Percentiles rank a stretch among this genome's conserved stretches.
These are phyloP conservation scores for Cytospora piceicola DNA, from an alignment of 2,329 filamentous ascomycete genomes.

Conservation along the genomic window DNA sequence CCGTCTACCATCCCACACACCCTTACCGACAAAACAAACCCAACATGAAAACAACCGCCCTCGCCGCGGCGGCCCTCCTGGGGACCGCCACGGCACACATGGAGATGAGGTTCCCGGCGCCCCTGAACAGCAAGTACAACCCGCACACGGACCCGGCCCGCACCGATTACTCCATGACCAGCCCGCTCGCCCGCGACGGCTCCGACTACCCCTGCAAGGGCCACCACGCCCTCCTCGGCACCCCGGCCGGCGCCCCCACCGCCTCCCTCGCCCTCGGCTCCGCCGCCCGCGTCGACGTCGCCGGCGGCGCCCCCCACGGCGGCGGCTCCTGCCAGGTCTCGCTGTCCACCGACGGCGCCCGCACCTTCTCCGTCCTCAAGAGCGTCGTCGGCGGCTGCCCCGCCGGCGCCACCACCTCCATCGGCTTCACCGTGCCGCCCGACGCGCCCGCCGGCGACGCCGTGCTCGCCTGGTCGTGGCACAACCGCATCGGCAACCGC, in stretches of 20 bases:
- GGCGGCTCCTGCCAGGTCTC: constrained; percentile 79
- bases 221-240: constrained; percentile 54
- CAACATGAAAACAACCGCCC: constrained; percentile 34
- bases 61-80: constrained; percentile 47
- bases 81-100: constrained; percentile 58
- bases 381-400: constrained; percentile 61
- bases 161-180: constrained; percentile 74
- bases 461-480: constrained; percentile 77
- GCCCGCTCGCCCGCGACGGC: constrained; percentile 63
- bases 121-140: constrained; percentile 59
- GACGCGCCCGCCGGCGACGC: constrained; percentile 64
- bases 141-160: constrained; percentile 46
- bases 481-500: constrained; percentile 75
- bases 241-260: constrained; percentile 54
- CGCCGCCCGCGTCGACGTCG: constrained; percentile 63
- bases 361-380: constrained; percentile 69
- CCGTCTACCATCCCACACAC: neutral
- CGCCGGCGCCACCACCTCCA: constrained; percentile 50
- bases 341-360: constrained; percentile 72
- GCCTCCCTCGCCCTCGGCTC: constrained; percentile 65
- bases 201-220: constrained; percentile 79
- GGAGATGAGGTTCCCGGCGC: constrained; percentile 57
- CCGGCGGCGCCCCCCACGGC: constrained; percentile 64
- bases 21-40: neutral
- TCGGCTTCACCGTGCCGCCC: constrained; percentile 68